These are phyloP conservation scores for Hymenoscyphus fructigenus DNA, from an alignment of 2,329 filamentous ascomycete genomes.

Conservation along the genomic window DNA sequence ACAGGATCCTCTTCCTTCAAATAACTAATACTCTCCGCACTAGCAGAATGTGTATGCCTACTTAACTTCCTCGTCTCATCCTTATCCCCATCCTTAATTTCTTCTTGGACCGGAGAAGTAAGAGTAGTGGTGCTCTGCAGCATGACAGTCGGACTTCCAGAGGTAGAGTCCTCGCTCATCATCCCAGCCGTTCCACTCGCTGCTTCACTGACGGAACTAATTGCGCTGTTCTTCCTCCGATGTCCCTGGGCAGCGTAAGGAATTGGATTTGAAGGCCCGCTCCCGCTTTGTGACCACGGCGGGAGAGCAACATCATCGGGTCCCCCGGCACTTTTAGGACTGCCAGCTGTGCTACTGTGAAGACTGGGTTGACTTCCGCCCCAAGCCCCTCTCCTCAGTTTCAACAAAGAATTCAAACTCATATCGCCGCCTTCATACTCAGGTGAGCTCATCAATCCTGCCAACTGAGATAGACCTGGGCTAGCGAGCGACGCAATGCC, in stretches of 20 bases:
- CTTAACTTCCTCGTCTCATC: constrained; percentile 35
- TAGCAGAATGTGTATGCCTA: constrained; percentile 52
- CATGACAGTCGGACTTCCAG: constrained; percentile 29
- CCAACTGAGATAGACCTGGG: constrained; percentile 75
- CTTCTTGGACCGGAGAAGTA: neutral
- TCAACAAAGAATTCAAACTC: constrained; percentile 67
- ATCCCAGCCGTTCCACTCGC: constrained; percentile 12
- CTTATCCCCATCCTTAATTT: constrained; percentile 20
- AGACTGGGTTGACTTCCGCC: constrained; percentile 77
- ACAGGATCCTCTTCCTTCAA: constrained; percentile 59
- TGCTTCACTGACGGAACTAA: constrained; percentile 27
- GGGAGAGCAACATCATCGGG: constrained; percentile 28
- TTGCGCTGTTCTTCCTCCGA: constrained; percentile 28
- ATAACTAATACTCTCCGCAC: constrained; percentile 70
- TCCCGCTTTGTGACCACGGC: constrained; percentile 26
- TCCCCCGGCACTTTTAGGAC: constrained; percentile 30
- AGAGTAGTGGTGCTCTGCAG: constrained; percentile 12
- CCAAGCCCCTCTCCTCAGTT: constrained; percentile 73
- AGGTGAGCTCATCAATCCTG: constrained; percentile 58
- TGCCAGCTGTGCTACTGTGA: constrained; percentile 46
- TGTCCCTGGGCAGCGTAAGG: constrained; percentile 14
- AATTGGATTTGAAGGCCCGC: constrained; percentile 7
- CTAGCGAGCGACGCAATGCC: constrained; percentile 55
- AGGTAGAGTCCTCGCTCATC: constrained; percentile 19
- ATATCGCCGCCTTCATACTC: constrained; percentile 57